Base-by-base conservation (phyloP, 345 rosid species). In the Rhizophora mangle region DNA sequence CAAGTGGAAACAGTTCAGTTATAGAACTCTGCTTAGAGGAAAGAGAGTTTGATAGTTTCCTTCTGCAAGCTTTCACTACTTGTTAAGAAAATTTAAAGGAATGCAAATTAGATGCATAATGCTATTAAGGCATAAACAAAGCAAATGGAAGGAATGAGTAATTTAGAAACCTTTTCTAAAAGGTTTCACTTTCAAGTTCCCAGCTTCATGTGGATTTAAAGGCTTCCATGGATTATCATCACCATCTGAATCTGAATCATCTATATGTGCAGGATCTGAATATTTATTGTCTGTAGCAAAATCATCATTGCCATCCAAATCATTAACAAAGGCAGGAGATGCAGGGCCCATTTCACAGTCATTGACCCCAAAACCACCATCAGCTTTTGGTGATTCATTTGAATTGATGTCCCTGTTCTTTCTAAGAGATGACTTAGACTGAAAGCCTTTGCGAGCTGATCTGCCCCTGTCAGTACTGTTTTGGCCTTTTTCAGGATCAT, bases 211-310 rank as follows among this genome's bases (percentile, higher is more conserved):
- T 59, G 98, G 98, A 82, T 89, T 89, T 75, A 95, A 67, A 76
- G 92, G 94, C 78, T 90, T 89, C 98, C 99, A 95, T 13, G 94
- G 99, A 82, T 95, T 94, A 65, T 82, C 84, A 54, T 86, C 86
- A 27, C 43, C 32, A 60, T 75, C 74, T 63, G 76, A 81, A 77
- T 89, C 96, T 58, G 87, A 77, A 71, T 86, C 88, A 69, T 83
- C 86, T 53, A 68, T 51, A 75, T 83, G 75, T 77, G 78, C 61
- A 60, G 89, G 77, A 62, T 79, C 91, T 69, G 85, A 77, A 81
- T 77, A 67, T 13, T 77, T 77, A 67, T 83, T 81, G 68, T 83
- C 87, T 81, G 84, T 84, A 68, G 84, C 81, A 72, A 82, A 84
- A 64, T 62, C 87, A 76, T 72, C 69, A 73, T 78, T 57, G 36